Percentiles rank a stretch among this genome's conserved stretches.
Conservation (phyloP, 1,284 basidiomycete species). For the Papiliotrema fonsecae region DNA sequence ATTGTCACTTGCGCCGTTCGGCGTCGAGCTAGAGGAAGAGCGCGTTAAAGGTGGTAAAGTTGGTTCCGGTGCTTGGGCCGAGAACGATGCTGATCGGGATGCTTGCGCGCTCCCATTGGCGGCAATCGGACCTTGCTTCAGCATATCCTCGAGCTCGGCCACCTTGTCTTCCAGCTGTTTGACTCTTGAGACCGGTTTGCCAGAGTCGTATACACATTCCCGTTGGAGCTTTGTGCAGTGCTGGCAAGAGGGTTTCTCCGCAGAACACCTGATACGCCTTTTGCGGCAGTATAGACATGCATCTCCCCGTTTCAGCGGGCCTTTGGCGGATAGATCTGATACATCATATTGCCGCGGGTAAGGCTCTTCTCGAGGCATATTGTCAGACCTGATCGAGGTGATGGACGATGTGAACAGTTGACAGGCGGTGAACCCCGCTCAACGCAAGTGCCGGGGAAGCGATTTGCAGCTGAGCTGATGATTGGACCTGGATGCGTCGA, state of each 20-base stretch:
- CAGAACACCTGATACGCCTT: conserved; percentile 39
- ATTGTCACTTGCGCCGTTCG: too few relatives aligned
- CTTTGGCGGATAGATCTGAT: conserved; percentile 1
- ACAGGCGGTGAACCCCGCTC: background rate
- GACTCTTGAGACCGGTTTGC: conserved; percentile 39
- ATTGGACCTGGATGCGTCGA: too few relatives aligned
- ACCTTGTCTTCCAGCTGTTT: conserved; percentile 43
- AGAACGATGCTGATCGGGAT: background rate
- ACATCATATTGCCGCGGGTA: conserved; percentile 5
- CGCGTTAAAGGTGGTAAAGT: conserved; percentile 7
- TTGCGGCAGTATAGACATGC: conserved; percentile 44
- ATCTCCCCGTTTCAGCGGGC: conserved; percentile 38
- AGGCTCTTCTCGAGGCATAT: background rate
- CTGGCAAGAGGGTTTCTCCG: conserved; percentile 35
- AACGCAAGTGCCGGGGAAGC: too few relatives aligned
- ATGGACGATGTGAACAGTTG: too few relatives aligned
- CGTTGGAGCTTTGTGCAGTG: conserved; percentile 34
- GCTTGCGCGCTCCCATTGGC: background rate
- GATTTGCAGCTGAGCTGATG: too few relatives aligned
- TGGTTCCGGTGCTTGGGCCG: background rate
- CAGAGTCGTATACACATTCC: conserved; percentile 40
- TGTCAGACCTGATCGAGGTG: too few relatives aligned
- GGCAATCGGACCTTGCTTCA: conserved; percentile 6
- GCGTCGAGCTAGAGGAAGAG: conserved; percentile 5
- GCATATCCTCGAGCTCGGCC: conserved; percentile 31